Evolutionary conservation across 352 stramenopile species (phyloP), one percentile per base, ranked within the genome.

Genomic region (Pythium myriotylum): DNA sequence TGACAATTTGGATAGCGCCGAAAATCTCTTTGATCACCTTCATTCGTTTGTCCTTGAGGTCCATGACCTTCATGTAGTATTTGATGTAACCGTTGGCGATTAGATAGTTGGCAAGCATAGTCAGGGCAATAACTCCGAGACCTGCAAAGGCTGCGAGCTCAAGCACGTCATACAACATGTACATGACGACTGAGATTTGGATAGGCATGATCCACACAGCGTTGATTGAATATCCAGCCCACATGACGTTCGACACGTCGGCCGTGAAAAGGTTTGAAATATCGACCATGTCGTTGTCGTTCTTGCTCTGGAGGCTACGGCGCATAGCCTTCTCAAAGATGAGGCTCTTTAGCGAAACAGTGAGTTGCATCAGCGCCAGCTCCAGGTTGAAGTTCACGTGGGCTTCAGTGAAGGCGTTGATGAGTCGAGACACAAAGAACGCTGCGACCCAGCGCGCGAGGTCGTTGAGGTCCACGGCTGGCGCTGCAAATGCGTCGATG

Each of bases 231-330:
- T 54, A 58, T 20, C 77, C 55, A 9, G 67, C 81, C 16, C 61
- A 57, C 29, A 72, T 57, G n/a, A 78, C 13, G 42, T 49, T 72
- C 52, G 92, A 75, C 7, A 89, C 81, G 73, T 98, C 94, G 59
- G 96, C 85, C 0, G 83, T 90, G 56, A 97, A 92, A 2, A 98
- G 73, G 51, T 97, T 98, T 14, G 82, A 83, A 37, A 97, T 93
- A 62, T 97, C 86, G 19, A 68, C 52, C 27, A 56, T 24, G 26
- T 50, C 40, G n/a, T 63, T 62, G 41, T 64, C 42, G 12, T 53
- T 56, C 29, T 65, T 58, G 59, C 59, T 59, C 17, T 68, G 54
- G 33, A 68, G 40, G 19, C 58, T 68, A 22, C 55, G 60, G 10
- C 60, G 65, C n/a, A n/a, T 62, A 5, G 65, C 42, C 54, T 73